Base-by-base conservation (phyloP, 768 basidiomycete genomes). In the Tulasnella sp. region DNA sequence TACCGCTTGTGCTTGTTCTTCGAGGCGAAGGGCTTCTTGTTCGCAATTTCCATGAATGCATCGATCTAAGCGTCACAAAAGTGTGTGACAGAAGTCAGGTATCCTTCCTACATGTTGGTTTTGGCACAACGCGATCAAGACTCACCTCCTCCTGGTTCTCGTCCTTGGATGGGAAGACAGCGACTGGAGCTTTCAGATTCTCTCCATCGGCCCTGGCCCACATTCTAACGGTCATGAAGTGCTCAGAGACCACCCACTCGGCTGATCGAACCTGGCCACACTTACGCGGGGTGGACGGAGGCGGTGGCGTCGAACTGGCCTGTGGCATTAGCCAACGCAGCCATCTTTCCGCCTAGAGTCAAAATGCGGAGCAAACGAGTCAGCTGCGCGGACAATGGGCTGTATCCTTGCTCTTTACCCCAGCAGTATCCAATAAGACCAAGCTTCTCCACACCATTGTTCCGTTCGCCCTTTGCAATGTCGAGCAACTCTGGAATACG, bases 221-320 rank as follows among this genome's bases (percentile, higher is more conserved):
- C 89, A 91, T 89, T 9, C 89, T 91, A 79, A 3, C 14, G 24
- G 19, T 42, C 12, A 4, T 9, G 21, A 14, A 38, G 18, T 42
- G 18, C 36, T 40, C 71, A 58, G 18, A 52, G 39, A 21, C 62
- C 16, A 10, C 34, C 31, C 44, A 8, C 16, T 68, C 46, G 36
- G 3, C 16, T 40, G 44, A n/a, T 36, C 3, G 0, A 5, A 4
- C 27, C 9, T 46, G 19, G 31, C 62, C 34, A 39, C 42, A 84
- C 89, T 84, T 79, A 91, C 91, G 90, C 89, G 44, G 91, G 91
- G 81, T 91, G 91, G 56, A 89, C 82, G 31, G 88, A 86, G 5
- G 89, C 86, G 21, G 89, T 86, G 7, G 88, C 88, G 78, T 86
- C 86, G 36, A 81, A 62, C 18, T 73, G 81, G 82, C 42, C 83